Evolutionary conservation across 2,329 filamentous ascomycete species (phyloP).

Genomic region (Penicillium sp.): DNA sequence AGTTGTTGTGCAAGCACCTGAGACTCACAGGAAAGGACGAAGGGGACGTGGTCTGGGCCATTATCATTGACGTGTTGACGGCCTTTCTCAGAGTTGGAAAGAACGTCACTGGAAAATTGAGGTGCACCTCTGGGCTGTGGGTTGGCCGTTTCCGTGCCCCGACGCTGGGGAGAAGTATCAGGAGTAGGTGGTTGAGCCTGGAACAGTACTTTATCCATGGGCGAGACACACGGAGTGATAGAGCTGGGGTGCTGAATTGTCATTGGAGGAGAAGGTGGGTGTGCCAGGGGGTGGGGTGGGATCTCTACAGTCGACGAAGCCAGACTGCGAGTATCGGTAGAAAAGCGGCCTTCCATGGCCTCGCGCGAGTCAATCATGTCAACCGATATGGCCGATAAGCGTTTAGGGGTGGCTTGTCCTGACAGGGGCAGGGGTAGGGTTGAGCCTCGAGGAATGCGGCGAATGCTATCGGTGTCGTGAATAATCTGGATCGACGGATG

Average conservation of each 20-base stretch:
- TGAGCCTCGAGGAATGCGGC: conserved; percentile 46
- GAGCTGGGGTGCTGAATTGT: conserved; percentile 42
- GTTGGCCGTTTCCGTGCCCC: conserved; percentile 13
- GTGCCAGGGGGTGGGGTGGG: conserved; percentile 45
- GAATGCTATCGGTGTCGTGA: conserved; percentile 53
- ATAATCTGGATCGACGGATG: conserved; percentile 53
- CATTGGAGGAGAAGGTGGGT: conserved; percentile 49
- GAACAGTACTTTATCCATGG: conserved; percentile 33
- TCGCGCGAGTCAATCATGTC: conserved; percentile 49
- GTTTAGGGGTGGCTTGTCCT: conserved; percentile 48
- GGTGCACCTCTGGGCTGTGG: conserved; percentile 25
- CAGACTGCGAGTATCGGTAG: conserved; percentile 34
- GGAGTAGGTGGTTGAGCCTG: conserved; percentile 43
- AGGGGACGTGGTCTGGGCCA: conserved; percentile 55
- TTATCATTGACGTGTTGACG: conserved; percentile 12
- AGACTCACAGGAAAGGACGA: conserved; percentile 63
- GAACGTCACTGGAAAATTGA: conserved; percentile 34
- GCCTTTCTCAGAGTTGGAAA: conserved; percentile 34
- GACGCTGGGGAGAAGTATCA: conserved; percentile 41
- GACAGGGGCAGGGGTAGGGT: conserved; percentile 38
- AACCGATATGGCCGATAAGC: conserved; percentile 56
- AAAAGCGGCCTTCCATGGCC: conserved; percentile 32
- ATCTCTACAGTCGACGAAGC: conserved; percentile 42
- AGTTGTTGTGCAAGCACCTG: conserved; percentile 63
- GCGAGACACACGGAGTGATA: conserved; percentile 32